A percentile compares a stretch with the other conserved stretches of the same genome.
Evolutionary conservation across 73 alveolate species (phyloP).

Genomic region (Paramecium sonneborni): DNA sequence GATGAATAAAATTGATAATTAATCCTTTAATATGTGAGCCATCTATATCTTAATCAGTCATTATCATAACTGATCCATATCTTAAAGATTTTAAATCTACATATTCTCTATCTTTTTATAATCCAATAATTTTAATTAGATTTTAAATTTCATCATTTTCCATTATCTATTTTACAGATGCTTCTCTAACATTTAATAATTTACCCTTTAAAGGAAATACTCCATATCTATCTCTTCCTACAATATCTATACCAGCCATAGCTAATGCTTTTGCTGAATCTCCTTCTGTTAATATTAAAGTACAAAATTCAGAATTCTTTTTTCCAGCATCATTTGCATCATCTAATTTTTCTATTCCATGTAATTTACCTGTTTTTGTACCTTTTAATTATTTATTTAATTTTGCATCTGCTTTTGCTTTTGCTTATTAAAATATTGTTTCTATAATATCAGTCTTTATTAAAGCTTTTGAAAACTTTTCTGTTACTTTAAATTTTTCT

Average conservation of each 20-base stretch:
- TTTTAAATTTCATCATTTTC: constrained; percentile 97
- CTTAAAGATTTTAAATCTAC: constrained; percentile 84
- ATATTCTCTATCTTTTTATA: constrained; percentile 92
- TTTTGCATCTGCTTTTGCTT: constrained; percentile 97
- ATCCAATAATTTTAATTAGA: constrained; percentile 96
- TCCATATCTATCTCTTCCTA: constrained; percentile 98
- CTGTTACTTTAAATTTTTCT: constrained; percentile 90
- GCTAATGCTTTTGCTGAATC: constrained; percentile 99
- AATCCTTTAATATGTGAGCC: constrained; percentile 99
- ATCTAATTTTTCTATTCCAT: constrained; percentile 97
- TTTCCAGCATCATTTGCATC: constrained; percentile 99
- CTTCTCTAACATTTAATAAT: constrained; percentile 99
- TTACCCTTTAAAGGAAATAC: constrained; percentile 99
- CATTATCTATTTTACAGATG: constrained; percentile 87
- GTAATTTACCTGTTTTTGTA: constrained; percentile 90
- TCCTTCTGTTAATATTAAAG: constrained; percentile 99
- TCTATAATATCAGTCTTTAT: constrained; percentile 91
- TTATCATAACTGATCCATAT: constrained; percentile 92
- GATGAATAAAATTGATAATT: constrained; percentile 97
- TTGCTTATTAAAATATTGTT: constrained; percentile 90
- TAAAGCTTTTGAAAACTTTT: constrained; percentile 89
- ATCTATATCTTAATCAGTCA: constrained; percentile 99
- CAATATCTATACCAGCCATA: constrained; percentile 98
- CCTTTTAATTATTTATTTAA: constrained; percentile 90
- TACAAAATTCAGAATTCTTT: constrained; percentile 88